These are phyloP conservation scores for Carex littledalei DNA, from an alignment of 176 grass and related monocot genomes.

Conservation along the genomic window DNA sequence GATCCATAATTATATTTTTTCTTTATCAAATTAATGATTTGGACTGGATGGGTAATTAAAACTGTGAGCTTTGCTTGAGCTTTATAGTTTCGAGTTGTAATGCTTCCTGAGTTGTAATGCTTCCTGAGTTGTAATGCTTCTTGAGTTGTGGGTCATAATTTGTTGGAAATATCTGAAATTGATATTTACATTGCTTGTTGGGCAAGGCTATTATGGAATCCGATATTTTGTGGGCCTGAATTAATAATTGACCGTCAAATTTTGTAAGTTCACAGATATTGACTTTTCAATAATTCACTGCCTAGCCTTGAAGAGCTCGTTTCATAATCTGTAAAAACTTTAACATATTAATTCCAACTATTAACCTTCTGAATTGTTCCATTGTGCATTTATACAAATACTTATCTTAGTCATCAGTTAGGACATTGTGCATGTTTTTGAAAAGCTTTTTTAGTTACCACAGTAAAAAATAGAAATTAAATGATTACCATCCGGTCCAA, in stretches of 20 bases:
- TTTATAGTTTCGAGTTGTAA: neutral
- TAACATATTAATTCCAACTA: neutral
- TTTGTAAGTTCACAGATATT: neutral
- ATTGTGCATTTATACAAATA: no score
- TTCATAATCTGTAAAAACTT: neutral
- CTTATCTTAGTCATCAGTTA: no score
- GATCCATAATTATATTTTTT: constrained; percentile 33
- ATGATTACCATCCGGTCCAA: no score
- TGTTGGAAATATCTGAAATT: neutral
- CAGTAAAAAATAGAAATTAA: no score
- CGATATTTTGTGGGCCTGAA: neutral
- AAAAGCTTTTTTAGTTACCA: no score
- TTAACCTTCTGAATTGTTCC: no score
- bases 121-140: neutral
- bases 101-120: no score
- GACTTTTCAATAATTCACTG: no score
- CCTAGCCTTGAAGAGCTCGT: neutral
- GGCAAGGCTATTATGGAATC: neutral
- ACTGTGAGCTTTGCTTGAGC: neutral
- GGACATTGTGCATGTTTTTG: no score
- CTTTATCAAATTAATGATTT: neutral
- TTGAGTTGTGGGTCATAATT: neutral
- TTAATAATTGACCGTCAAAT: neutral
- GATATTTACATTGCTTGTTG: neutral
- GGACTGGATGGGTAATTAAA: neutral